Conservation (phyloP, 768 basidiomycete genomes). For the Psilocybe azurescens region DNA sequence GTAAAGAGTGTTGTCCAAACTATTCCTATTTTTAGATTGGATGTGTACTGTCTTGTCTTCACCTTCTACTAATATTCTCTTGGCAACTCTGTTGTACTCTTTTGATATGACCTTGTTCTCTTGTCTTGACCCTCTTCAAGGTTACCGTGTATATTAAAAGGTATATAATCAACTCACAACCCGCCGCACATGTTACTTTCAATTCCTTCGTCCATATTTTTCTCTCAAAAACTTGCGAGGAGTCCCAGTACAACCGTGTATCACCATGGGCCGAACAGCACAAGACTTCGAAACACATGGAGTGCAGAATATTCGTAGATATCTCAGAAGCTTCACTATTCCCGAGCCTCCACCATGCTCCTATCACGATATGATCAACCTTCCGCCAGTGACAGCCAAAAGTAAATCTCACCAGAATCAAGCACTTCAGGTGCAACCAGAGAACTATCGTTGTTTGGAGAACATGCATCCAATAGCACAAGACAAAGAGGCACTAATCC, state of each 20-base stretch:
- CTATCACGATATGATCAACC: constrained; percentile 34
- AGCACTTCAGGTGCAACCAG: constrained; percentile 45
- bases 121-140: neutral
- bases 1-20: constrained; percentile 11
- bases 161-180: neutral
- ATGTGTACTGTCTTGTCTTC: neutral
- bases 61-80: constrained; percentile 1
- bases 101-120: neutral
- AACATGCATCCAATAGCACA: constrained; percentile 44
- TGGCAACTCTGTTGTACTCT: constrained; percentile 1
- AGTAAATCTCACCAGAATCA: constrained; percentile 54
- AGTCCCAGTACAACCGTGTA: neutral
- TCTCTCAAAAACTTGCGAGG: neutral
- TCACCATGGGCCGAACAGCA: constrained; percentile 25
- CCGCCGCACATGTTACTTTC: too few relatives aligned
- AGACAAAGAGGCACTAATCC: neutral
- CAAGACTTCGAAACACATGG: constrained; percentile 34
- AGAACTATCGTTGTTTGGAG: constrained; percentile 58
- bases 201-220: neutral
- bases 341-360: constrained; percentile 37
- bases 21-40: neutral
- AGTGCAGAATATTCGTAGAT: constrained; percentile 49
- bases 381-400: constrained; percentile 27
- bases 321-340: constrained; percentile 51
- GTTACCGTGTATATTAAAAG: neutral